Evolutionary conservation across 768 basidiomycete genomes (phyloP).

Genomic region (Auriculariales sp.): DNA sequence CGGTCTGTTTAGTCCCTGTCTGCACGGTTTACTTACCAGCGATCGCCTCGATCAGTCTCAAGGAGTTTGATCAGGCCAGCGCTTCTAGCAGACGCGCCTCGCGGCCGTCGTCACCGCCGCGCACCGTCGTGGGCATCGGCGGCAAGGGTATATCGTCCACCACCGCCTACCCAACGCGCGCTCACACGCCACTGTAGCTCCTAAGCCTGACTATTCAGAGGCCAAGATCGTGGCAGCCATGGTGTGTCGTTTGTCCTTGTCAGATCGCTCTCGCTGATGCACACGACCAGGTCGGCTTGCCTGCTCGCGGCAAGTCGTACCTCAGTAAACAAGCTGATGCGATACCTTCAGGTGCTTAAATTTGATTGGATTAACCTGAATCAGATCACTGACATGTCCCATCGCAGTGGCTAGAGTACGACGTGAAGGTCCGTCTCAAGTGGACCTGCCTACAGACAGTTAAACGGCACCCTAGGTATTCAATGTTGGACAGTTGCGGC

Average conservation of each 20-base stretch:
- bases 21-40: background rate
- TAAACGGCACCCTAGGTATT: constrained; percentile 49
- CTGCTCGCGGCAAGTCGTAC: constrained; percentile 97
- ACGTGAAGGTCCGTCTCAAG: constrained; percentile 59
- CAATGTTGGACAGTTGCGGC: constrained; percentile 90
- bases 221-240: constrained; percentile 97
- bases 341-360: constrained; percentile 71
- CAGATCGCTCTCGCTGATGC: background rate
- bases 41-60: constrained; percentile 20
- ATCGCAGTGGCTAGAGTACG: constrained; percentile 89
- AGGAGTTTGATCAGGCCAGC: constrained; percentile 64
- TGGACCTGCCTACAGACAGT: background rate
- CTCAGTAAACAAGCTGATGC: constrained; percentile 94
- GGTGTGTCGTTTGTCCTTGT: constrained; percentile 32
- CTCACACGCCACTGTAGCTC: constrained; percentile 32
- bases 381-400: background rate
- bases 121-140: constrained; percentile 78
- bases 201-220: constrained; percentile 96
- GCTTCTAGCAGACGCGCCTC: constrained; percentile 57
- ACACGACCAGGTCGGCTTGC: constrained; percentile 66
- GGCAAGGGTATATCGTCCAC: constrained; percentile 55
- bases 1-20: background rate
- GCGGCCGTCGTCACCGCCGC: constrained; percentile 62
- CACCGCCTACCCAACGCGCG: constrained; percentile 1
- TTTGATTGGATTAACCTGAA: background rate